Base-by-base conservation (phyloP, 2,329 filamentous ascomycete genomes). In the Lecanicillium sp. region DNA sequence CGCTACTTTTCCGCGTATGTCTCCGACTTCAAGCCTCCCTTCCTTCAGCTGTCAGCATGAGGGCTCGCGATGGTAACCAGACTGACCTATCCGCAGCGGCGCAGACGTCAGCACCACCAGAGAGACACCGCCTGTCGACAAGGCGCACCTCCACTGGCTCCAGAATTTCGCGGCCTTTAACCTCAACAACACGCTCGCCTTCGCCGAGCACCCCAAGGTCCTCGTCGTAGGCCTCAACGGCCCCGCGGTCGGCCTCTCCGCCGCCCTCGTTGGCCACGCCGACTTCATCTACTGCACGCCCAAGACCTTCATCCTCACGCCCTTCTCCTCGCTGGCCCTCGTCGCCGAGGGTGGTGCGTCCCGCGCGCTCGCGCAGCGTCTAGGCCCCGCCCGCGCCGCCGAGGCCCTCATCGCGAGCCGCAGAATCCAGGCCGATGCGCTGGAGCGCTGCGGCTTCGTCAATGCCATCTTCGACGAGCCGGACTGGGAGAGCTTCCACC, bases 331-430 rank as follows among this genome's bases (percentile, higher is more conserved):
- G 1, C 77, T 97, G 1, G 91, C 93, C 1, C 79, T 98, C 1
- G 90, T 97, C 1, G 79, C 90, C 47, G 93, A 97, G 70, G 93
- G 91, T 33, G 88, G 85, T 39, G 83, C 90, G 0, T 88, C 83
- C 14, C 73, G 82, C 48, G 88, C 84, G 0, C 84, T 97, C 49
- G 87, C 93, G 12, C 78, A 85, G 58, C 74, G 91, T 0, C 73
- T 97, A 20, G 93, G 93, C 1, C 77, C 89, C 43, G 72, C 79
- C 50, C 87, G 87, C 62, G 90, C 90, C 9, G 95, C 94, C 61
- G 93, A 97, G 73, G 91, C 93, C 11, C 76, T 97, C 11, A 83
- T 98, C 56, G 93, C 95, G 85, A 90, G 86, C 59, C 87, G 86
- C 66, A 77, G 83, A 37, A 87, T 97, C 57, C 64, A 73, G 0